phyloP scores from a whole-genome alignment of 495 filamentous ascomycete genomes.

The Hypoxylon subgilvum region DNA sequence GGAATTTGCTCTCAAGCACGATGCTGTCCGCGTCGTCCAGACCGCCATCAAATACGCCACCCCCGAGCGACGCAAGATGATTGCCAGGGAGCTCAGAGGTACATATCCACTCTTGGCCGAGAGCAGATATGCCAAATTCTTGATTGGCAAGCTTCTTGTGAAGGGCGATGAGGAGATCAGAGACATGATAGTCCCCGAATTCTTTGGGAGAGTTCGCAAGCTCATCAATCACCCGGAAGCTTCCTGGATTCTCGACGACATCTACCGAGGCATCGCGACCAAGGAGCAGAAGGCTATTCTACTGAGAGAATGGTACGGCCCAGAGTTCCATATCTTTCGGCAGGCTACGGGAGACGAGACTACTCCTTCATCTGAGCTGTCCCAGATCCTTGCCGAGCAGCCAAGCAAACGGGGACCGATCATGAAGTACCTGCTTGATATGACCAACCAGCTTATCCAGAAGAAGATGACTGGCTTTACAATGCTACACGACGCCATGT shows the following conservation, averaged over 20 bases:
- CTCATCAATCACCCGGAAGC: conserved; percentile 95
- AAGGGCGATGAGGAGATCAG: conserved; percentile 84
- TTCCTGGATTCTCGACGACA: conserved; percentile 95
- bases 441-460: conserved; percentile 88
- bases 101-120: conserved; percentile 84
- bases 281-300: conserved; percentile 80
- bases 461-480: conserved; percentile 96
- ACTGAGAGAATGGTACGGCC: conserved; percentile 94
- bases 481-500: conserved; percentile 96
- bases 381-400: conserved; percentile 70
- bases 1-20: conserved; percentile 98
- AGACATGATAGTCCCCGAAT: conserved; percentile 88
- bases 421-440: conserved; percentile 79
- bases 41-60: conserved; percentile 96
- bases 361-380: conserved; percentile 60
- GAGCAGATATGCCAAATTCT: conserved; percentile 94
- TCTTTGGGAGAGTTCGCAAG: conserved; percentile 88
- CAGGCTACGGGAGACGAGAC: conserved; percentile 55
- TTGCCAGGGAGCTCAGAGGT: conserved; percentile 85
- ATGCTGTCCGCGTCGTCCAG: conserved; percentile 92
- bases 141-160: conserved; percentile 92
- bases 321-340: conserved; percentile 87
- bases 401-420: conserved; percentile 87
- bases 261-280: conserved; percentile 85
- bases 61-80: conserved; percentile 78